Conservation (phyloP, 2,329 filamentous ascomycete species). For the Alternaria solani region DNA sequence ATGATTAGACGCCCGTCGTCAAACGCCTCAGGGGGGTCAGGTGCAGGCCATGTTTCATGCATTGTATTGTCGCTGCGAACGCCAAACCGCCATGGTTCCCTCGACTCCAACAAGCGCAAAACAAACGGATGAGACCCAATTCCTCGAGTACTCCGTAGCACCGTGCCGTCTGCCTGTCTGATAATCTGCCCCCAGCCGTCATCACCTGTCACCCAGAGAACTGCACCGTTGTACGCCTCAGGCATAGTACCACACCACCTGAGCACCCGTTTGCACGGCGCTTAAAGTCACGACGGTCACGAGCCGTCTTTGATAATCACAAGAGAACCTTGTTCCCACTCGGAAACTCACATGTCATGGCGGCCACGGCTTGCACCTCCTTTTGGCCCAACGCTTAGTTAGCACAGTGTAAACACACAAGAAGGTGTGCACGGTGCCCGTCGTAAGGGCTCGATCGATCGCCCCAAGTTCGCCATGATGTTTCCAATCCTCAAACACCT, state of each 20-base stretch:
- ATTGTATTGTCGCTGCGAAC: constrained; percentile 3
- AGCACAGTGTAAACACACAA: neutral
- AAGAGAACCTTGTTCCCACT: neutral
- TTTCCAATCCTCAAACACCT: neutral
- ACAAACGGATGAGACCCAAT: constrained; percentile 3
- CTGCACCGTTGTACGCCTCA: constrained; percentile 6
- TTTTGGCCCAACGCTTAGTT: neutral
- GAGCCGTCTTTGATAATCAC: neutral
- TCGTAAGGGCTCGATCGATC: constrained; percentile 3
- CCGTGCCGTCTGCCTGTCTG: neutral
- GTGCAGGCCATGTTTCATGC: constrained; percentile 10
- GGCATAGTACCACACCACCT: constrained; percentile 11
- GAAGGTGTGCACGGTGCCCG: constrained; percentile 1
- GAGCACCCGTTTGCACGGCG: constrained; percentile 7
- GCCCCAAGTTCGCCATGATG: constrained; percentile 3
- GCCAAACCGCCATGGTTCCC: constrained; percentile 11
- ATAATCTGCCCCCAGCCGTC: neutral
- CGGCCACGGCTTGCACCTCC: constrained; percentile 3
- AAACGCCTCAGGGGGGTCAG: constrained; percentile 33
- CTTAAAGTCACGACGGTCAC: constrained; percentile 8
- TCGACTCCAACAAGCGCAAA: constrained; percentile 7
- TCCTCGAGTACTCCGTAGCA: neutral
- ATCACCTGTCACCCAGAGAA: constrained; percentile 1
- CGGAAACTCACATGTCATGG: neutral
- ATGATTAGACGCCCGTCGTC: constrained; percentile 32